Evolutionary conservation across 768 basidiomycete species (phyloP).

Genomic region (Suillus luteus): DNA sequence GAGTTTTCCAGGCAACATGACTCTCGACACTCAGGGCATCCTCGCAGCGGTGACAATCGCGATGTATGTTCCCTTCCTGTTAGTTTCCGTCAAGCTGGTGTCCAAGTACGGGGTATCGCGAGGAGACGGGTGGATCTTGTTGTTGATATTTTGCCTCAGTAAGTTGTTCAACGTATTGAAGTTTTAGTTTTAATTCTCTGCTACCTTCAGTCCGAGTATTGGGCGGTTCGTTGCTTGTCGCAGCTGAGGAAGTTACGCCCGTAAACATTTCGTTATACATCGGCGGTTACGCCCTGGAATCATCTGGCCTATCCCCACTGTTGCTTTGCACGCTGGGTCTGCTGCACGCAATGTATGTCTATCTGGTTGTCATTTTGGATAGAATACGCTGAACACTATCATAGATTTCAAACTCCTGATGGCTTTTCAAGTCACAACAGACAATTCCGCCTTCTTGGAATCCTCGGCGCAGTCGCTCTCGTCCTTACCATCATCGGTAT

Average conservation of each 20-base stretch:
- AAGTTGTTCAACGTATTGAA: conserved; percentile 24
- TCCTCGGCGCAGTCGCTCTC: conserved; percentile 32
- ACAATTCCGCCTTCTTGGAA: conserved; percentile 30
- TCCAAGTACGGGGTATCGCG: conserved; percentile 57
- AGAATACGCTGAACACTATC: conserved; percentile 10
- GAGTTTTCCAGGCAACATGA: conserved; percentile 25
- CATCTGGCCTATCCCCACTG: conserved; percentile 42
- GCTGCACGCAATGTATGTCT: conserved; percentile 37
- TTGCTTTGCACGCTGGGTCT: conserved; percentile 40
- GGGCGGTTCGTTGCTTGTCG: conserved; percentile 57
- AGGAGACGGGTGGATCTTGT: conserved; percentile 68
- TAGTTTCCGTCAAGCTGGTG: conserved; percentile 46
- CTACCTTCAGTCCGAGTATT: conserved; percentile 52
- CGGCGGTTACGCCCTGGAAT: conserved; percentile 49
- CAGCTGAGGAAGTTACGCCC: conserved; percentile 46
- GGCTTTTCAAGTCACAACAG: conserved; percentile 15
- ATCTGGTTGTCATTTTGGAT: not conserved
- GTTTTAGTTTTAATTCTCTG: conserved; percentile 10
- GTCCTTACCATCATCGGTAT: conserved; percentile 38
- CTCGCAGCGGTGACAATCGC: conserved; percentile 62
- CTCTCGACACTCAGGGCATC: conserved; percentile 44
- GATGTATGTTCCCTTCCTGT: conserved; percentile 58
- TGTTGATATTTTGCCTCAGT: conserved; percentile 63
- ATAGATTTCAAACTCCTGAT: conserved; percentile 34
- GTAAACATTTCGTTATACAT: conserved; percentile 47